phyloP scores from a whole-genome alignment of 2,329 filamentous ascomycete species.

The Xylariaceae sp. region DNA sequence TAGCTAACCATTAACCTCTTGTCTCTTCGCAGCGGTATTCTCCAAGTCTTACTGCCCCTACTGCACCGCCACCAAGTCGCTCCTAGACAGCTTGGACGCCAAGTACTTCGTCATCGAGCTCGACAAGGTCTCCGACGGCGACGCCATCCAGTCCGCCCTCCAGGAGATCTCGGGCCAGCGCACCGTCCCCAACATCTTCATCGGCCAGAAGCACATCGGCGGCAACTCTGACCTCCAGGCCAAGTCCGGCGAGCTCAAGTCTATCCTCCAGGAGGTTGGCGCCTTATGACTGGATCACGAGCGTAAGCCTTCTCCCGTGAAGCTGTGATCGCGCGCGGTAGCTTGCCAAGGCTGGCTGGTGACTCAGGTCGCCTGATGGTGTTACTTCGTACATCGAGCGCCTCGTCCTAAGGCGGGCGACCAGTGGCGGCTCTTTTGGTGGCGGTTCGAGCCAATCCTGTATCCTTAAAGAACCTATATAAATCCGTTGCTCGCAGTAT shows the following conservation, averaged over 20 bases:
- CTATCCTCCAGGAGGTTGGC: conserved; percentile 58
- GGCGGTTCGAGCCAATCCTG: background rate
- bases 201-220: conserved; percentile 84
- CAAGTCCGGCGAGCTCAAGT: conserved; percentile 59
- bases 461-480: background rate
- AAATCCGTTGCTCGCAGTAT: background rate
- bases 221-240: conserved; percentile 86
- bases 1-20: conserved; percentile 10
- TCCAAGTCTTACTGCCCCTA: conserved; percentile 96
- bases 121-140: conserved; percentile 77
- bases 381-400: background rate
- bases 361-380: background rate
- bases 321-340: conserved; percentile 5
- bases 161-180: conserved; percentile 73
- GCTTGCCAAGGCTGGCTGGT: background rate
- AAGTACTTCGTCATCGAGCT: conserved; percentile 76
- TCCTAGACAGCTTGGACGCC: conserved; percentile 64
- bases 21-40: conserved; percentile 66
- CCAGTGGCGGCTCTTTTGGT: background rate
- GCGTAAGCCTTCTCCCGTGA: conserved; percentile 2
- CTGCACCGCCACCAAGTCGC: conserved; percentile 73
- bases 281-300: conserved; percentile 46
- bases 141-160: conserved; percentile 77
- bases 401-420: background rate
- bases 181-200: conserved; percentile 95